Conservation (phyloP, 2,329 filamentous ascomycete species). For the Orbilia ellipsospora region DNA sequence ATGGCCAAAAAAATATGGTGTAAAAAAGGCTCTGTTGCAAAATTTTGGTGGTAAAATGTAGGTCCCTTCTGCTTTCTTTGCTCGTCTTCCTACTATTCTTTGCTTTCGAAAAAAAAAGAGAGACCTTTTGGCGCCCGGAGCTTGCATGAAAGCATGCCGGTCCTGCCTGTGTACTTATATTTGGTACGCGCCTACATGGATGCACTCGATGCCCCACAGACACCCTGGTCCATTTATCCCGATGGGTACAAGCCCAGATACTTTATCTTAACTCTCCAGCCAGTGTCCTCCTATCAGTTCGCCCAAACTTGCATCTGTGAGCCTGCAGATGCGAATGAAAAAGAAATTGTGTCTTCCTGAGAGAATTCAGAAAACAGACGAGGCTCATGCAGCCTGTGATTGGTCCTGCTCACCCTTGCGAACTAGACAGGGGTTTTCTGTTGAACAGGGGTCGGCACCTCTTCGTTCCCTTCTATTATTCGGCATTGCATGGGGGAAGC, state of each 20-base stretch:
- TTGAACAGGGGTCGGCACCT: conserved; percentile 30
- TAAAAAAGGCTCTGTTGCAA: conserved; percentile 8
- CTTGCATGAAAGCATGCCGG: conserved; percentile 56
- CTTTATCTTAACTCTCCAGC: conserved; percentile 55
- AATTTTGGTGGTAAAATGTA: conserved; percentile 20
- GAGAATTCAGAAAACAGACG: conserved; percentile 55
- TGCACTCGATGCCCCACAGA: conserved; percentile 53
- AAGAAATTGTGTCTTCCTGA: conserved; percentile 52
- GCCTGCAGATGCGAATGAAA: conserved; percentile 54
- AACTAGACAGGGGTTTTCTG: conserved; percentile 48
- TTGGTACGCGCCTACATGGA: conserved; percentile 56
- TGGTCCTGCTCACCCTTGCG: conserved; percentile 42
- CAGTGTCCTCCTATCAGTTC: conserved; percentile 55
- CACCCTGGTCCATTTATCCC: conserved; percentile 47
- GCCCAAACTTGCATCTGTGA: conserved; percentile 53
- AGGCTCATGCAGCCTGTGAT: conserved; percentile 54
- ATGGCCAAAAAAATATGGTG: neutral
- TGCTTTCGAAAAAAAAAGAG: conserved; percentile 38
- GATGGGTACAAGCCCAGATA: conserved; percentile 55
- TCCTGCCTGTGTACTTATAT: conserved; percentile 56
- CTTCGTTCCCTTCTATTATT: conserved; percentile 54
- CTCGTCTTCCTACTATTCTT: conserved; percentile 41
- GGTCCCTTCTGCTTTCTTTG: conserved; percentile 41
- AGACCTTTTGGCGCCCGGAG: conserved; percentile 56
- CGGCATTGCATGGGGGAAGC: conserved; percentile 33